A percentile compares a stretch with the other conserved stretches of the same genome.
Conservation (phyloP, 2,329 filamentous ascomycete genomes). For the Pestalotiopsis sp. region DNA sequence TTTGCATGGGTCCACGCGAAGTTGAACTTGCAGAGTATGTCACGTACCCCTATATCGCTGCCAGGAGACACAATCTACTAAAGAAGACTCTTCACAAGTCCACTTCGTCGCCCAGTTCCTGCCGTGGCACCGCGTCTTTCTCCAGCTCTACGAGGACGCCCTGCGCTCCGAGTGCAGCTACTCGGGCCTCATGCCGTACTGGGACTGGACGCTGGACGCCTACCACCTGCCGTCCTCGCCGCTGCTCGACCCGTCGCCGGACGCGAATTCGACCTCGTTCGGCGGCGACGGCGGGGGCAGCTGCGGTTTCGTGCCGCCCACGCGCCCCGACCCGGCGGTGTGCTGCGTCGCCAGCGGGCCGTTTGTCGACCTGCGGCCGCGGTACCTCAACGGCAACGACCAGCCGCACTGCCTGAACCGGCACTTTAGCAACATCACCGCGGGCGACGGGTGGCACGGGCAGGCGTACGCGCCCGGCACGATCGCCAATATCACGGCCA, state of each 20-base stretch:
- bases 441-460: neutral
- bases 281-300: conserved; percentile 34
- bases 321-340: conserved; percentile 18
- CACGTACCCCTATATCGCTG: neutral
- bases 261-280: conserved; percentile 17
- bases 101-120: conserved; percentile 34
- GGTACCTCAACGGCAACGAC: neutral
- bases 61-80: neutral
- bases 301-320: conserved; percentile 16
- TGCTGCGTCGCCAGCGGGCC: conserved; percentile 35
- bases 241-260: conserved; percentile 19
- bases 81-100: conserved; percentile 18
- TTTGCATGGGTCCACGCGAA: conserved; percentile 31
- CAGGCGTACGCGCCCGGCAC: neutral
- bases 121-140: conserved; percentile 37
- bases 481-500: conserved; percentile 11
- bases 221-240: conserved; percentile 25
- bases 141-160: conserved; percentile 31
- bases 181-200: conserved; percentile 25
- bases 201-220: conserved; percentile 38
- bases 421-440: conserved; percentile 9
- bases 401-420: conserved; percentile 23
- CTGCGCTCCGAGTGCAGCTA: conserved; percentile 30
- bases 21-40: conserved; percentile 16
- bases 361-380: conserved; percentile 24